Base-by-base conservation (phyloP, 176 grass and related monocot genomes). In the Microstegium vimineum region DNA sequence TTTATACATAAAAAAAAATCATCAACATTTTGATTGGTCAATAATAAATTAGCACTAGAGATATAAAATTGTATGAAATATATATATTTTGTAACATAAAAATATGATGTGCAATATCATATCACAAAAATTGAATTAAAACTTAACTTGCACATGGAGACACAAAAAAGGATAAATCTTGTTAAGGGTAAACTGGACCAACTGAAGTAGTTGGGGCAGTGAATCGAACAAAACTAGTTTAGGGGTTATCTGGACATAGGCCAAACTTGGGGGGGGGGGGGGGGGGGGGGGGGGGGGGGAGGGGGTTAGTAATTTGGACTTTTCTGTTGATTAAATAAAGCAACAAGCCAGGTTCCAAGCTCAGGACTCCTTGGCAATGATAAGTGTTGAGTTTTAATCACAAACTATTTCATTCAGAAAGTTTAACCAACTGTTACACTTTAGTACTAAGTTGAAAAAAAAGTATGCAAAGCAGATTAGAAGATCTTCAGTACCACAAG, bases 401-500 rank as follows among this genome's bases (percentile, higher is more conserved):
- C 45, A 47, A 52, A 73, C 45, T 73, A 32, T 25, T 22, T 47
- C 30, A n/a, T 7, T 74, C 46, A 34, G 18, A 22, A 54, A 56
- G 30, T 15, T 75, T 14, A 59, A 36, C 20, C 26, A 32, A 75
- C 31, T 75, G 57, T 16, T 75, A 36, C 46, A 34, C 30, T 54
- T 54, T 5, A 33, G 16, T n/a, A 32, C 11, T 26, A 76, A 71
- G 37, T 57, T 62, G 5, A 60, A 67, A 68, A 49, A 40, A 76
- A 42, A 36, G 26, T 25, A 86, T 54, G 46, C 25, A 40, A 69
- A 68, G 74, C 28, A 69, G 18, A 74, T 23, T 38, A 63, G 40
- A 49, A 12, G 12, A 30, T 68, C 12, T 62, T 62, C 3, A 51
- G 38, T 95, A 95, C 94, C 83, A 83, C 83, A 71, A 97, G 73